A percentile compares a stretch with the other conserved stretches of the same genome.
Conservation (phyloP, 1,139 yeast genomes). For the Sugiyamaella neomexicana region DNA sequence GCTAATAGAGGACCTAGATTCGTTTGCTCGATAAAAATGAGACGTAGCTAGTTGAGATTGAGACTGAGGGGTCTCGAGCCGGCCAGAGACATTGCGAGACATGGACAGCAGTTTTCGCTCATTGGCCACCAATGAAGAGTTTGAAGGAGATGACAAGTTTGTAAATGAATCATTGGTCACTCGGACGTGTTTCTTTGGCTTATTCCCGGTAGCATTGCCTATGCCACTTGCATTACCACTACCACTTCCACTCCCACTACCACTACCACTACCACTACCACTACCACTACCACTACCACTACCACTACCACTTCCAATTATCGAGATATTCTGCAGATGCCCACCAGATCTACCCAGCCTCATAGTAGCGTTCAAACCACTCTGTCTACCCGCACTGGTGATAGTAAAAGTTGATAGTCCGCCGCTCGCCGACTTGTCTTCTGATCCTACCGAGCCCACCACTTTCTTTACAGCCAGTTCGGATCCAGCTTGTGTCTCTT, state of each 20-base stretch:
- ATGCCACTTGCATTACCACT: no score
- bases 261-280: conserved; percentile 8
- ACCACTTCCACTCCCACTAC: background rate
- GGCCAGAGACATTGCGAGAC: conserved; percentile 5
- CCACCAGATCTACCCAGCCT: conserved; percentile 1
- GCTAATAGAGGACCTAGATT: background rate
- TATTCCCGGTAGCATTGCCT: background rate
- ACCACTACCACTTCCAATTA: conserved; percentile 9
- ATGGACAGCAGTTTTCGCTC: conserved; percentile 3
- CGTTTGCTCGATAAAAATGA: conserved; percentile 1
- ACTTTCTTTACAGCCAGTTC: background rate
- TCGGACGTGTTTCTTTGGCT: background rate
- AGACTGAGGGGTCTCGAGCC: conserved; percentile 1
- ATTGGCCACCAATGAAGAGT: conserved; percentile 1
- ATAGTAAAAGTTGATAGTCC: conserved; percentile 11
- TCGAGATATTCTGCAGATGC: background rate
- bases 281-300: conserved; percentile 6
- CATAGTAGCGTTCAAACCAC: conserved; percentile 2
- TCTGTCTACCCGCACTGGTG: conserved; percentile 1
- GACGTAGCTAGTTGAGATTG: conserved; percentile 4
- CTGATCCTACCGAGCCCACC: background rate
- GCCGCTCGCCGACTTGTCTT: conserved; percentile 6
- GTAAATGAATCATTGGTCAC: background rate
- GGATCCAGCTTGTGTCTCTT: background rate
- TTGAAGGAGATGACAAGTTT: conserved; percentile 8